Base-by-base conservation (phyloP, 2,329 filamentous ascomycete species). In the Fusarium caatingaense region DNA sequence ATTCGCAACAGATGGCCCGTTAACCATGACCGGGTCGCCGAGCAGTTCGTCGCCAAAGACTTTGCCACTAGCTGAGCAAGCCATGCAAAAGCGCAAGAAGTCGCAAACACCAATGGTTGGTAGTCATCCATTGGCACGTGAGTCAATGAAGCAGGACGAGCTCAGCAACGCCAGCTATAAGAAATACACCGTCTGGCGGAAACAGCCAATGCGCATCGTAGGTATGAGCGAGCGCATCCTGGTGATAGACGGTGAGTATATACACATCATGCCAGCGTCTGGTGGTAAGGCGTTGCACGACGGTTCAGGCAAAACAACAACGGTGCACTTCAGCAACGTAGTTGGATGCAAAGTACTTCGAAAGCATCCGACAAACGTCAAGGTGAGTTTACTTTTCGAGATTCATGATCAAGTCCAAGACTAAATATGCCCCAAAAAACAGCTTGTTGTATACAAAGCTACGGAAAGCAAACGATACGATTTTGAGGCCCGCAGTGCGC, bases 231-330 rank as follows among this genome's bases (percentile, higher is more conserved):
- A 94, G 73, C 88, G 92, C 61, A 88, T 93, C 12, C 83, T 96
- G 44, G 89, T 92, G 48, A 93, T 97, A 70, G 93, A 95, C 73
- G 92, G 92, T 64, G 93, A 97, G 78, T 96, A 94, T 78, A 89
- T 97, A 66, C 92, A 95, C 79, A 93, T 97, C 73, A 91, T 93
- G 86, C 92, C 93, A 27, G 85, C 88, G 3, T 87, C 87, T 4
- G 86, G 86, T 12, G 89, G 90, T 40, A 92, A 92, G 76, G 87
- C 88, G 13, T 81, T 89, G 60, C 86, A 88, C 63, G 89, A 91
- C 59, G 86, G 84, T 23, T 85, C 84, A 58, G 88, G 88, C 37
- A 94, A 93, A 81, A 92, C 89, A 34, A 94, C 92, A 5, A 93
- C 92, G 42, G 91, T 95, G 49, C 92, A 94, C 74, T 94, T 95